Evolutionary conservation across 2,329 filamentous ascomycete species (phyloP), one percentile per base, ranked within the genome.

Genomic region (Fusarium sp.): DNA sequence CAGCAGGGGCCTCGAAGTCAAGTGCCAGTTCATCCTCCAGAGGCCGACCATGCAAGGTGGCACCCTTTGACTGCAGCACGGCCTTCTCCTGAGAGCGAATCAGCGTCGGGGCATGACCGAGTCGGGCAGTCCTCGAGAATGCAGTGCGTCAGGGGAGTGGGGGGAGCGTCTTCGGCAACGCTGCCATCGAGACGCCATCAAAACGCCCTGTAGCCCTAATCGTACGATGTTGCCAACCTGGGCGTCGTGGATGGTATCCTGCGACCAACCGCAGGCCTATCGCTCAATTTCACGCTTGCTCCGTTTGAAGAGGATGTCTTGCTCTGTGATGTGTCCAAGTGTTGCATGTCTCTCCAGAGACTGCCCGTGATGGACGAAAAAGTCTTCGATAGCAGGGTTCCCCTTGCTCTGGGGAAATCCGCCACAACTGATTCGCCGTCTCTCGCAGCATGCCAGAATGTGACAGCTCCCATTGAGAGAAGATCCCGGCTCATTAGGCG

Each of bases 211-310:
- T 55, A 65, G 58, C 51, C 49, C 40, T 38, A 40, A 72, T 70
- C 69, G 61, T 72, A 72, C 69, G 69, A 70, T 68, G 50, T 60
- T 61, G 36, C 65, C 25, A 44, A 38, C 33, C 34, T 49, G 11
- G 33, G 25, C 44, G 27, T 58, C 38, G 36, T 46, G 42, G 44
- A 40, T 23, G 33, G 4, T 58, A 38, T 40, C 27, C 16, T 55
- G 36, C 33, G 25, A 29, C 27, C 50, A 50, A 51, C 44, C 31
- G 50, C 11, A 42, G 36, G 27, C 38, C 11, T 23, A 34, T 42
- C 27, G 10, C 49, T 55, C 16, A 16, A 31, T 23, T 16, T 31
- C 38, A 38, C 33, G 44, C 33, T 51, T 27, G 4, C 8, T 49
- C 23, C 42, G 42, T 27, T 25, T 27, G 20, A 10, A 25, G 23